These are phyloP conservation scores for Hymenoscyphus infarciens DNA, from an alignment of 2,329 filamentous ascomycete genomes.

Conservation along the genomic window DNA sequence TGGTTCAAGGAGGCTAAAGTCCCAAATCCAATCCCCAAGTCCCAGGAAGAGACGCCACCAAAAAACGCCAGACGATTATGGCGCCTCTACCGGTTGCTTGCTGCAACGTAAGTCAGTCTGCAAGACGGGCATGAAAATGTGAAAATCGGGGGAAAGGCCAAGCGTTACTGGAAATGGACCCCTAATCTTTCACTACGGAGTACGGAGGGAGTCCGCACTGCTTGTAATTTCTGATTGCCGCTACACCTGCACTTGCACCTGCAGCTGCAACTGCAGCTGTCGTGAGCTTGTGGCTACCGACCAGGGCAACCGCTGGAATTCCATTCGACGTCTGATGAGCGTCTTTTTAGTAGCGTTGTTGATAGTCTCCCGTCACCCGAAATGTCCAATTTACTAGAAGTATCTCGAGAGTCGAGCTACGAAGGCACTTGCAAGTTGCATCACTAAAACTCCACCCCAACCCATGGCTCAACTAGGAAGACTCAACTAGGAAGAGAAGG, in stretches of 20 bases:
- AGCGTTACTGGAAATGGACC: neutral
- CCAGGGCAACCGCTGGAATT: neutral
- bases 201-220: neutral
- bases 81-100: neutral
- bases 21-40: neutral
- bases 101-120: too few species aligned
- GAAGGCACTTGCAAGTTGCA: too few species aligned
- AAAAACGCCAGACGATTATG: neutral
- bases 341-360: neutral
- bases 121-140: neutral
- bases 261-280: too few species aligned
- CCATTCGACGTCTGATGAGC: neutral
- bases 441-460: neutral
- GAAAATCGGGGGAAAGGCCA: neutral
- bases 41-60: neutral
- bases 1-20: neutral
- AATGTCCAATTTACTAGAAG: neutral
- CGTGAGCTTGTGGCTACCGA: neutral
- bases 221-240: neutral
- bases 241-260: too few species aligned
- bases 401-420: too few species aligned
- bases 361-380: neutral
- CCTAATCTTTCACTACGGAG: neutral
- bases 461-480: neutral
- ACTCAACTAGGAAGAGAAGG: neutral